Evolutionary conservation across 2,329 filamentous ascomycete species (phyloP).

Genomic region (Clonostachys sp.): DNA sequence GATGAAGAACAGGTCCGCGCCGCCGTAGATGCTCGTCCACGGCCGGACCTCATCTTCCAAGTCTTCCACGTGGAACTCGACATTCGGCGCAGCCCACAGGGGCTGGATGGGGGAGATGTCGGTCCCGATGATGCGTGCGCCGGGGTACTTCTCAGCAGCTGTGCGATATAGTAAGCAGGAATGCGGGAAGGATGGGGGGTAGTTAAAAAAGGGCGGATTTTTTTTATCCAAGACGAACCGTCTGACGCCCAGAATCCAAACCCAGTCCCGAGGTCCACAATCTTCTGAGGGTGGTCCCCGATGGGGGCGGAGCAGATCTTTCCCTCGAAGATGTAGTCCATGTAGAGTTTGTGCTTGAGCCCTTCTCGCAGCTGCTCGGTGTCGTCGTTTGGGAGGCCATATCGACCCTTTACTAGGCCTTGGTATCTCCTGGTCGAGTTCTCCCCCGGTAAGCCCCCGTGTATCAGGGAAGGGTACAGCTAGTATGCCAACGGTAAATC

Average conservation of each 20-base stretch:
- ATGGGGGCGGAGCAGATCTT: slow-evolving; percentile 37
- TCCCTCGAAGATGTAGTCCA: slow-evolving; percentile 40
- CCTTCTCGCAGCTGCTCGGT: slow-evolving; percentile 42
- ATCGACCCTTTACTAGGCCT: slow-evolving; percentile 37
- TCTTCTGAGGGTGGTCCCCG: slow-evolving; percentile 27
- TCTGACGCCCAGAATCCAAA: slow-evolving; percentile 53
- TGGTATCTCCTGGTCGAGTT: slow-evolving; percentile 37
- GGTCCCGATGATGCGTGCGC: slow-evolving; percentile 20
- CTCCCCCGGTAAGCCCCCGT: no score
- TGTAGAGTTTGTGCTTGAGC: slow-evolving; percentile 39
- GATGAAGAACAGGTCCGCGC: slow-evolving; percentile 57
- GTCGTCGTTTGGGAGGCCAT: slow-evolving; percentile 49
- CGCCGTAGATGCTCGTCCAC: slow-evolving; percentile 37
- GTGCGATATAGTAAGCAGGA: neutral
- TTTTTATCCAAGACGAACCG: slow-evolving; percentile 26
- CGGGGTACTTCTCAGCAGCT: slow-evolving; percentile 20
- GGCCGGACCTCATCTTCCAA: slow-evolving; percentile 23
- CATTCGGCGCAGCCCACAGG: slow-evolving; percentile 18
- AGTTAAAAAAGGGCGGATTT: neutral
- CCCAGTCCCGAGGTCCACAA: slow-evolving; percentile 42
- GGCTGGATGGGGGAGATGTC: slow-evolving; percentile 29
- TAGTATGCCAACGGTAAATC: neutral
- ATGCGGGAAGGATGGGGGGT: neutral
- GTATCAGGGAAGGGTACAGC: neutral
- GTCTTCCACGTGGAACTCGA: slow-evolving; percentile 25